A percentile compares a stretch with the other conserved stretches of the same genome.
These are phyloP conservation scores for Solanum pimpinellifolium DNA, from an alignment of 257 asterid species.

Conservation along the genomic window DNA sequence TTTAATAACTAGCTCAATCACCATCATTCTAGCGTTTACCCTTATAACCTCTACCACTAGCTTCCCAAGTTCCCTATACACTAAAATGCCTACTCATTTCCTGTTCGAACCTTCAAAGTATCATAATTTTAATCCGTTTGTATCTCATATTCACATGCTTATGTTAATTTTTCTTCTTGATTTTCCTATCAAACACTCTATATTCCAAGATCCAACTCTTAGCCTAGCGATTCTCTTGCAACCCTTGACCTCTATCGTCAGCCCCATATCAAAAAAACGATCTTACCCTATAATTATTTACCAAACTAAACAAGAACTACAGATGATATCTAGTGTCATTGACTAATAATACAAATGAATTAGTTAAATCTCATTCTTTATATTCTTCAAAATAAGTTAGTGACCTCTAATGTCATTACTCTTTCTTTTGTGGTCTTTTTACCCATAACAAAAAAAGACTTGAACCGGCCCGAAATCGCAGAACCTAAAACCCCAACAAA, in stretches of 20 bases:
- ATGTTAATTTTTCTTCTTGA: neutral
- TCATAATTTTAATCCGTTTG: neutral
- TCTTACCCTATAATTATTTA: neutral
- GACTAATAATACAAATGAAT: neutral
- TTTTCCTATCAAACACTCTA: neutral
- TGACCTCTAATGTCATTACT: neutral
- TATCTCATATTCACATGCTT: neutral
- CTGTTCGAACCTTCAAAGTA: neutral
- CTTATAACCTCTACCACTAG: neutral
- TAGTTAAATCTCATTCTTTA: neutral
- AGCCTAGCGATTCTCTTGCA: neutral
- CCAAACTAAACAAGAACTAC: neutral
- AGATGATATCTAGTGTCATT: neutral
- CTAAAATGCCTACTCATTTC: neutral
- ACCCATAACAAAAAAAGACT: neutral
- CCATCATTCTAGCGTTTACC: neutral
- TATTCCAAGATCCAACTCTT: neutral
- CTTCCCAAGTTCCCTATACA: neutral
- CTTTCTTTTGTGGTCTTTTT: neutral
- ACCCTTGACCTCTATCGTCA: neutral
- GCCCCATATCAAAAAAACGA: neutral
- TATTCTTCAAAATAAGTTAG: neutral
- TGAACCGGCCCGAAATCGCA: neutral
- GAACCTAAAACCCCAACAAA: slow-evolving; percentile 20
- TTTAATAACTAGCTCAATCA: neutral